A percentile compares a stretch with the other conserved stretches of the same genome.
phyloP scores from a whole-genome alignment of 495 filamentous ascomycete species.

The Viridothelium virens region DNA sequence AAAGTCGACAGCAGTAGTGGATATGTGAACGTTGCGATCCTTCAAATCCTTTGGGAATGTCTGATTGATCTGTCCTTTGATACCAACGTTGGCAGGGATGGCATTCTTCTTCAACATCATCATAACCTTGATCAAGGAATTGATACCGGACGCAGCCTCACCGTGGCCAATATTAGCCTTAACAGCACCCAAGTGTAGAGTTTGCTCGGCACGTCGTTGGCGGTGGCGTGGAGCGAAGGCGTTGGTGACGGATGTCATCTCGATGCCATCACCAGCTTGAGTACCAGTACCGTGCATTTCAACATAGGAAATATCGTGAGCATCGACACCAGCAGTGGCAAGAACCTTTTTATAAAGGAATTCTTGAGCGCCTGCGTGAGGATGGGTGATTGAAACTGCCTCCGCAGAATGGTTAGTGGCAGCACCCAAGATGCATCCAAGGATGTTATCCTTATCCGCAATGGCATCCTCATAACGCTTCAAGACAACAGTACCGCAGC shows the following conservation, averaged over 20 bases:
- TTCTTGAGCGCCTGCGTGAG: constrained; percentile 44
- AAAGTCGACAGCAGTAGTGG: constrained; percentile 52
- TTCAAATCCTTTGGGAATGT: constrained; percentile 68
- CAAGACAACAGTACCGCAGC: constrained; percentile 39
- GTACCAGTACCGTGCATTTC: constrained; percentile 49
- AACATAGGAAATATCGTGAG: constrained; percentile 44
- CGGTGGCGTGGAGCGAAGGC: constrained; percentile 69
- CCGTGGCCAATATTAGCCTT: constrained; percentile 90
- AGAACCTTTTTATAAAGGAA: constrained; percentile 41
- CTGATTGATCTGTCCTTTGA: constrained; percentile 74
- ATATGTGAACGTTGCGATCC: constrained; percentile 69
- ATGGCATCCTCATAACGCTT: constrained; percentile 46
- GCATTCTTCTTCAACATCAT: constrained; percentile 78
- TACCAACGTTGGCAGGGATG: constrained; percentile 83
- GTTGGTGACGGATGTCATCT: constrained; percentile 48
- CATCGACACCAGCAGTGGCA: constrained; percentile 39
- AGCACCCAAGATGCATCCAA: constrained; percentile 40
- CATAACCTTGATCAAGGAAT: constrained; percentile 73
- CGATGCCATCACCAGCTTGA: constrained; percentile 39
- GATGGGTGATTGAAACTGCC: constrained; percentile 42
- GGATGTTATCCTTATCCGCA: constrained; percentile 43
- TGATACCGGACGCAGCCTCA: constrained; percentile 80
- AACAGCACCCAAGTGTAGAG: constrained; percentile 72
- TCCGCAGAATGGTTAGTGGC: constrained; percentile 40
- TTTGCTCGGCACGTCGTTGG: constrained; percentile 56